Conservation (phyloP, 73 alveolate genomes). For the Urostyla sp. region DNA sequence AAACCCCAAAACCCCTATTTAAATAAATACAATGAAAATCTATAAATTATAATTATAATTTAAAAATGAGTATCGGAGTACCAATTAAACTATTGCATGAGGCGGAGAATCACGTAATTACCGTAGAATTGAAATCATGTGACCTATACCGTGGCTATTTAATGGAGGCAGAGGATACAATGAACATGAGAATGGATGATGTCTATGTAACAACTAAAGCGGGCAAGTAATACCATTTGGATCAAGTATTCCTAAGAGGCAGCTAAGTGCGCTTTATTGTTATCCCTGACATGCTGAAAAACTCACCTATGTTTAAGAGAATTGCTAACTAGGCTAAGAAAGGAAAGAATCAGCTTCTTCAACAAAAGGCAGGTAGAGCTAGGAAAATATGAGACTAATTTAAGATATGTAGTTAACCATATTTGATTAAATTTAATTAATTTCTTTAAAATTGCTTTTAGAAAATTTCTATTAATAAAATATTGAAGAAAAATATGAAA, state of each 20-base stretch:
- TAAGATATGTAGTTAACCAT: neutral
- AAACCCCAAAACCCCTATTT: conserved; percentile 3
- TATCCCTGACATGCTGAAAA: conserved; percentile 97
- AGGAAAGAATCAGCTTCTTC: conserved; percentile 60
- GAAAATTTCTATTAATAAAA: too few species aligned
- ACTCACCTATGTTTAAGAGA: conserved; percentile 98
- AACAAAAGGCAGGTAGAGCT: conserved; percentile 14
- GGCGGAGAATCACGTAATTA: conserved; percentile 97
- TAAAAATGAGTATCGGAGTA: conserved; percentile 49
- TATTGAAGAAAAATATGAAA: too few species aligned
- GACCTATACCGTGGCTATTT: conserved; percentile 95
- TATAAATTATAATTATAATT: neutral
- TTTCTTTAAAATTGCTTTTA: too few species aligned
- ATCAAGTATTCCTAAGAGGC: conserved; percentile 96
- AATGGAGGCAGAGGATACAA: conserved; percentile 98
- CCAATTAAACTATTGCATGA: conserved; percentile 96
- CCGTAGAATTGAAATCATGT: conserved; percentile 95
- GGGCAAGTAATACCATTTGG: conserved; percentile 90
- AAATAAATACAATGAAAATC: too few species aligned
- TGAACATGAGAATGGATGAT: conserved; percentile 97
- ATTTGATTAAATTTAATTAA: conserved; percentile 18
- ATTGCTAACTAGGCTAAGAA: conserved; percentile 92
- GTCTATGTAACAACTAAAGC: conserved; percentile 93
- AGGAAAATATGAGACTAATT: neutral
- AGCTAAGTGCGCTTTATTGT: conserved; percentile 95